These are phyloP conservation scores for Rhododendron griersonianum DNA, from an alignment of 148 eudicot species.

Conservation along the genomic window DNA sequence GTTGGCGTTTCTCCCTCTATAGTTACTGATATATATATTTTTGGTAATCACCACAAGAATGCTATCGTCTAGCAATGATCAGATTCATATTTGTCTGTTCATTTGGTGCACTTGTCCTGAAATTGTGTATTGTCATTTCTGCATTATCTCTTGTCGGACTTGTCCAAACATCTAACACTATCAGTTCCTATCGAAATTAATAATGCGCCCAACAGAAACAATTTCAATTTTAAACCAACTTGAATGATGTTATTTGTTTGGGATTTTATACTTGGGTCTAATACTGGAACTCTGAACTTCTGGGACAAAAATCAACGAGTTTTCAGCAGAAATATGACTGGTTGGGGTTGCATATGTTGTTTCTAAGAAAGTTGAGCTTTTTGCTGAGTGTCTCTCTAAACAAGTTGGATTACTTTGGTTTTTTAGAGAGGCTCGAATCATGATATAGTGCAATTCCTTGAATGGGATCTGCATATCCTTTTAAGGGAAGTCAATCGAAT, in stretches of 20 bases:
- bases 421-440: background rate
- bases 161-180: background rate
- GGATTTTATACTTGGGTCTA: background rate
- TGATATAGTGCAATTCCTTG: constrained; percentile 7
- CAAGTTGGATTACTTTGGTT: background rate
- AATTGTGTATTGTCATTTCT: background rate
- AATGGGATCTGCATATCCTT: background rate
- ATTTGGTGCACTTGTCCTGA: constrained; percentile 3
- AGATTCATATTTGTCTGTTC: background rate
- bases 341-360: background rate
- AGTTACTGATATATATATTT: background rate
- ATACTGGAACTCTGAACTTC: background rate
- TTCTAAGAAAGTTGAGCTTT: background rate
- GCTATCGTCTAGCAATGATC: background rate
- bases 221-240: background rate
- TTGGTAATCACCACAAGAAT: background rate
- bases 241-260: background rate
- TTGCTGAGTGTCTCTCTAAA: background rate
- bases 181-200: background rate
- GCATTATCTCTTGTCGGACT: background rate
- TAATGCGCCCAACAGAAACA: no score
- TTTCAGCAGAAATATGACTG: background rate
- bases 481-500: background rate
- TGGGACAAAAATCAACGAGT: background rate
- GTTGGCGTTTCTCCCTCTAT: background rate